These are phyloP conservation scores for Breynia disticha DNA, from an alignment of 441 rosid species.

Conservation along the genomic window DNA sequence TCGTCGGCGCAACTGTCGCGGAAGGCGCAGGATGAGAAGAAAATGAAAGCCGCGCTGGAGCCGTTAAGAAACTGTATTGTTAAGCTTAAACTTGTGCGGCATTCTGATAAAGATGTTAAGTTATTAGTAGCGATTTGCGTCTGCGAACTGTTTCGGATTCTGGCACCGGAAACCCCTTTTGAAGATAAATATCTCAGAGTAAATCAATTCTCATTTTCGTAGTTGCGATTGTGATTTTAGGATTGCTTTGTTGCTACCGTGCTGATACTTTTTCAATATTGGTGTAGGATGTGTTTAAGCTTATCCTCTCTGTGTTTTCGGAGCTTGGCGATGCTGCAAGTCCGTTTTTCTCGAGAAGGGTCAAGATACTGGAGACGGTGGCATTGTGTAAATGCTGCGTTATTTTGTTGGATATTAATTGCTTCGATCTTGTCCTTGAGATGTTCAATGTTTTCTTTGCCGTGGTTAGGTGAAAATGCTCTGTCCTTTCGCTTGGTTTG, in stretches of 20 bases:
- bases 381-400: conserved; percentile 69
- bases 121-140: conserved; percentile 69
- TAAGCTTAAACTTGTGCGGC: conserved; percentile 49
- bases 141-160: conserved; percentile 58
- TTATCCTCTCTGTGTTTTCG: conserved; percentile 47
- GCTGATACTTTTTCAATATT: neutral
- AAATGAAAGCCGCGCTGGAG: conserved; percentile 32
- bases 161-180: conserved; percentile 81
- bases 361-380: conserved; percentile 68
- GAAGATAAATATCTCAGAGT: conserved; percentile 69
- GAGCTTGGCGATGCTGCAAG: conserved; percentile 59
- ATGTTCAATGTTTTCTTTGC: conserved; percentile 79
- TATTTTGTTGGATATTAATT: conserved; percentile 63
- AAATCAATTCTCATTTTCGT: conserved; percentile 12
- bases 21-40: conserved; percentile 25
- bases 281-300: conserved; percentile 60
- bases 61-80: conserved; percentile 51
- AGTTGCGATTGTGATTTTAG: neutral
- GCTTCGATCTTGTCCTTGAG: conserved; percentile 53
- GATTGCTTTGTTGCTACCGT: neutral
- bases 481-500: conserved; percentile 8
- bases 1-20: conserved; percentile 23
- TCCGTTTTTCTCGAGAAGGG: conserved; percentile 71
- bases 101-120: conserved; percentile 62
- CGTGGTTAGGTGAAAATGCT: conserved; percentile 50